Evolutionary conservation across 345 rosid genomes (phyloP).

Genomic region (Ceriops zippeliana): DNA sequence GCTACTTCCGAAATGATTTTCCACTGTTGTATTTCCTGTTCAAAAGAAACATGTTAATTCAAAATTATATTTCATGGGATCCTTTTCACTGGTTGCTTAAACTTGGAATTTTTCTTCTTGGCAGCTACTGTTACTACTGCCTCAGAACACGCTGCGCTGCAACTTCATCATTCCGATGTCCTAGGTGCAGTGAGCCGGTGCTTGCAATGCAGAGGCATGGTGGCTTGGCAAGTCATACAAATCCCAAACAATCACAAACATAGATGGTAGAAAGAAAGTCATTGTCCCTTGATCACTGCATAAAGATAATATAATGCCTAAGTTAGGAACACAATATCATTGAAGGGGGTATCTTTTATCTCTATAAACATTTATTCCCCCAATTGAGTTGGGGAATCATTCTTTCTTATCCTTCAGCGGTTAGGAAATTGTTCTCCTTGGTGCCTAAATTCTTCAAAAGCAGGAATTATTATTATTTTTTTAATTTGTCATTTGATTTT

Average conservation of each 20-base stretch:
- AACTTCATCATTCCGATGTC: slow-evolving; percentile 66
- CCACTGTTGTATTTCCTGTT: too few relatives aligned
- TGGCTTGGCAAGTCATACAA: slow-evolving; percentile 11
- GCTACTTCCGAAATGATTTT: too few relatives aligned
- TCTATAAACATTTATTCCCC: slow-evolving; percentile 14
- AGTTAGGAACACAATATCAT: slow-evolving; percentile 14
- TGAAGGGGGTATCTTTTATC: not conserved
- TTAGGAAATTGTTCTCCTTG: not conserved
- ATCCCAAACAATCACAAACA: slow-evolving; percentile 2
- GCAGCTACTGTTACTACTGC: slow-evolving; percentile 95
- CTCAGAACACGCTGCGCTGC: slow-evolving; percentile 84
- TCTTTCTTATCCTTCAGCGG: slow-evolving; percentile 17
- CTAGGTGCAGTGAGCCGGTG: slow-evolving; percentile 71
- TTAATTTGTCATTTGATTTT: not conserved
- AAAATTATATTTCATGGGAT: too few relatives aligned
- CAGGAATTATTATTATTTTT: not conserved
- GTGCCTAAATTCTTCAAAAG: slow-evolving; percentile 7
- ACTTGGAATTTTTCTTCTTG: slow-evolving; percentile 18
- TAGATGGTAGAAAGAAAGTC: slow-evolving; percentile 12
- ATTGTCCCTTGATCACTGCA: slow-evolving; percentile 9
- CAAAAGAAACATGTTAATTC: too few relatives aligned
- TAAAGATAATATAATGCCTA: slow-evolving; percentile 1
- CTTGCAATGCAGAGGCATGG: slow-evolving; percentile 81
- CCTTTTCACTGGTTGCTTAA: not conserved
- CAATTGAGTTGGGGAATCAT: slow-evolving; percentile 27